A percentile compares a stretch with the other conserved stretches of the same genome.
Conservation (phyloP, 495 filamentous ascomycete genomes). For the Penicillium simplicissimum region DNA sequence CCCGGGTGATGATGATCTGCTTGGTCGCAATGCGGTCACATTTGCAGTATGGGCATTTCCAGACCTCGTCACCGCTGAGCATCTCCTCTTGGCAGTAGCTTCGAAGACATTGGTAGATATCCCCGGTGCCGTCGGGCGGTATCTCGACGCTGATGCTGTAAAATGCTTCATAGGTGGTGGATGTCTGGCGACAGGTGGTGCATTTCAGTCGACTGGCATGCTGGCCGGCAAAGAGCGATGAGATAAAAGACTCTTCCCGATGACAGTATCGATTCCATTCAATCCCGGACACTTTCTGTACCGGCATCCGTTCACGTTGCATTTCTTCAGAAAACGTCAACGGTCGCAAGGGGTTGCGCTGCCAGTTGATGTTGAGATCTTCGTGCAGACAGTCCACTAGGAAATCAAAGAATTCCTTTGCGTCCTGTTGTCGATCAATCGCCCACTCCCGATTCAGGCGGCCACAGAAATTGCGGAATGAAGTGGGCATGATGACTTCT, state of each 20-base stretch:
- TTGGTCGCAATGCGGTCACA: constrained; percentile 67
- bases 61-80: constrained; percentile 65
- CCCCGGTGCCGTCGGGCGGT: constrained; percentile 49
- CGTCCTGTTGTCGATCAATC: constrained; percentile 71
- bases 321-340: constrained; percentile 64
- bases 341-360: constrained; percentile 55
- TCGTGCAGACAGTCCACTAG: constrained; percentile 71
- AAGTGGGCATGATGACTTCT: constrained; percentile 58
- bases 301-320: constrained; percentile 61
- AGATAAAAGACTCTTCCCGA: constrained; percentile 65
- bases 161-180: constrained; percentile 73
- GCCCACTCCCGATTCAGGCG: constrained; percentile 60
- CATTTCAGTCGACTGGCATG: constrained; percentile 65
- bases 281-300: constrained; percentile 57
- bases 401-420: constrained; percentile 76
- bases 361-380: constrained; percentile 70
- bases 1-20: constrained; percentile 70
- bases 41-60: constrained; percentile 73
- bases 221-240: constrained; percentile 71
- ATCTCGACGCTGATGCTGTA: constrained; percentile 70
- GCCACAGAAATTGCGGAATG: constrained; percentile 58
- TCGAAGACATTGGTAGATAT: constrained; percentile 64
- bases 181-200: constrained; percentile 62
- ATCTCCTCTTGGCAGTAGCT: constrained; percentile 70
- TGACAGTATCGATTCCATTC: constrained; percentile 74